Base-by-base conservation (phyloP, 2,329 filamentous ascomycete genomes). In the Microdochium paspali region DNA sequence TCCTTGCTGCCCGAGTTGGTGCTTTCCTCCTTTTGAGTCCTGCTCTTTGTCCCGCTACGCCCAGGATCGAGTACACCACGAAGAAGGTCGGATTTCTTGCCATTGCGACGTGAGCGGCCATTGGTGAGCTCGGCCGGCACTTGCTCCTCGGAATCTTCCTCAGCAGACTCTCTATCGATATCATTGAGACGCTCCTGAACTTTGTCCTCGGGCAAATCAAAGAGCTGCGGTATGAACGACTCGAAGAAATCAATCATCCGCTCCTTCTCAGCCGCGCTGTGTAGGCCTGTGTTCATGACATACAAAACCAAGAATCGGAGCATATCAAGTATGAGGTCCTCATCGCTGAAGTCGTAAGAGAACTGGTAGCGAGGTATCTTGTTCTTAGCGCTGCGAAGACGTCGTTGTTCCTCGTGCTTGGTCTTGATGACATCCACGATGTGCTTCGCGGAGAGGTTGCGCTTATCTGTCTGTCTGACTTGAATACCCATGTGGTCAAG, bases 401-500 rank as follows among this genome's bases (percentile, higher is more conserved):
- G 86, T 59, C 87, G 84, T 62, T 91, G 87, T 66, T 96, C 90
- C 63, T 97, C 90, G 56, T 91, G 86, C 64, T 90, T 94, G 45
- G 88, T 90, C 66, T 93, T 90, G 61, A 97, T 90, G 50, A 93
- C 84, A 56, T 90, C 87, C 28, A 93, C 84, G 10, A 98, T 80
- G 49, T 91, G 86, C 68, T 97, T 97, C 3, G 85, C 83, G 45
- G 91, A 87, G 50, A 96, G 87, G 54, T 88, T 85, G 56, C 90
- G 85, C 77, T 97, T 97, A 67, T 98, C 93, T 31, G 79, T 83
- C 53, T 84, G 80, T 69, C 93, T 95, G 58, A 89, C 87, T 46
- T 89, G 84, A 50, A 95, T 90, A 20, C 90, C 90, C 77, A 97
- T 95, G 61, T 98, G 93, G 60, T 98, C 93, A 46, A 98, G 80